These are phyloP conservation scores for Persicaria maculosa DNA, from an alignment of 148 eudicot species.

Conservation along the genomic window DNA sequence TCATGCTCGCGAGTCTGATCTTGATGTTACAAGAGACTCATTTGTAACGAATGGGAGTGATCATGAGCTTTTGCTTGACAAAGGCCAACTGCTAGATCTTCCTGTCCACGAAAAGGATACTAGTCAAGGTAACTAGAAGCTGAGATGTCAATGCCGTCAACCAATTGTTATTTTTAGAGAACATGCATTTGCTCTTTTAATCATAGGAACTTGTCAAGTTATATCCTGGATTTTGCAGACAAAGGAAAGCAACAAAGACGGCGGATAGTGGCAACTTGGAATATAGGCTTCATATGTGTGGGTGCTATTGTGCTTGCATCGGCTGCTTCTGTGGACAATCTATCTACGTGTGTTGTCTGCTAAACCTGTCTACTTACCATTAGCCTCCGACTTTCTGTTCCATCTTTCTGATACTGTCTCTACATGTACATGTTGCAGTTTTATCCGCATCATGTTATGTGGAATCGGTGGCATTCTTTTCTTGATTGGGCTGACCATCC, in stretches of 20 bases:
- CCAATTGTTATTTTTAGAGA: neutral
- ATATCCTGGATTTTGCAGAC: slow-evolving; percentile 15
- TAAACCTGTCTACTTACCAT: neutral
- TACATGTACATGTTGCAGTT: slow-evolving; percentile 24
- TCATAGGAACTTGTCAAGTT: neutral
- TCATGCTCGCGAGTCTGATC: slow-evolving; percentile 9
- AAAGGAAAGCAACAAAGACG: slow-evolving; percentile 22
- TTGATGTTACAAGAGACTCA: neutral
- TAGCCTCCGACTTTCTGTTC: neutral
- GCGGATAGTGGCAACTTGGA: slow-evolving; percentile 43
- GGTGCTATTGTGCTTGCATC: slow-evolving; percentile 43
- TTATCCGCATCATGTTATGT: slow-evolving; percentile 32
- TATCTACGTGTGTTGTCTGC: slow-evolving; percentile 29
- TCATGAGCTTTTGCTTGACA: slow-evolving; percentile 7
- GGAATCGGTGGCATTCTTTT: slow-evolving; percentile 39
- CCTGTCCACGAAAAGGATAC: neutral
- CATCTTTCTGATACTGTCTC: neutral
- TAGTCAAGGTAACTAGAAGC: neutral
- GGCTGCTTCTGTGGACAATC: slow-evolving; percentile 43
- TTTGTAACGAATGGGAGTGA: slow-evolving; percentile 8
- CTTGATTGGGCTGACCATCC: slow-evolving; percentile 29
- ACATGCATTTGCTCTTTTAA: neutral
- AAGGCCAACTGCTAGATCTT: neutral
- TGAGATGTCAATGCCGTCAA: neutral
- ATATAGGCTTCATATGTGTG: slow-evolving; percentile 25